Percentiles rank a stretch among this genome's conserved stretches.
These are phyloP conservation scores for Moesziomyces sp. DNA, from an alignment of 1,284 basidiomycete genomes.

Conservation along the genomic window DNA sequence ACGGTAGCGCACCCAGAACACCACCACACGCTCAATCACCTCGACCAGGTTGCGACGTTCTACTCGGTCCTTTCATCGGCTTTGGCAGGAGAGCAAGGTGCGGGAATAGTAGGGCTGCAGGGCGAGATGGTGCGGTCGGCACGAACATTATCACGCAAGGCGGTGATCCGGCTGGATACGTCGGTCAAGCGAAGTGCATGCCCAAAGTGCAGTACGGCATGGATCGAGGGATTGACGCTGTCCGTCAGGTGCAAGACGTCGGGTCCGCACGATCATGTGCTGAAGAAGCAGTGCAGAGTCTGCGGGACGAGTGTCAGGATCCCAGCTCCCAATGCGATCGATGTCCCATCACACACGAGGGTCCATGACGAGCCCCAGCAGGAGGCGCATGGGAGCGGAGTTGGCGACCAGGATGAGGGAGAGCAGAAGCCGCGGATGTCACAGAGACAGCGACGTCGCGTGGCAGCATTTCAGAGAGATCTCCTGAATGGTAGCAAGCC, in stretches of 20 bases:
- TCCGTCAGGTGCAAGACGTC: conserved; percentile 13
- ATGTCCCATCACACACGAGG: too few species aligned
- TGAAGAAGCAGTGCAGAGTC: conserved; percentile 21
- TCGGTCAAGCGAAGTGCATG: conserved; percentile 21
- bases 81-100: neutral
- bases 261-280: conserved; percentile 36
- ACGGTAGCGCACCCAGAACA: conserved; percentile 40
- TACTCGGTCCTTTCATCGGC: conserved; percentile 16
- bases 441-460: conserved; percentile 26
- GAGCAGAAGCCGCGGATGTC: conserved; percentile 4
- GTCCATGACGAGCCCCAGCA: too few species aligned
- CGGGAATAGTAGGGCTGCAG: conserved; percentile 4
- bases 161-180: conserved; percentile 41
- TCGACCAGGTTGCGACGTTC: conserved; percentile 35
- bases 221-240: conserved; percentile 30
- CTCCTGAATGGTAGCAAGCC: neutral
- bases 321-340: conserved; percentile 19
- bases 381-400: too few species aligned
- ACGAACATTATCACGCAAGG: conserved; percentile 28
- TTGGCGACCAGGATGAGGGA: neutral
- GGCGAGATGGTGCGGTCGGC: conserved; percentile 21
- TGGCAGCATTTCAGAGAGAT: conserved; percentile 14
- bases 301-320: conserved; percentile 18
- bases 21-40: conserved; percentile 45
- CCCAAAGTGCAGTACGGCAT: conserved; percentile 16